Conservation (phyloP, 495 filamentous ascomycete genomes). For the Trichoderma orchidacearum region DNA sequence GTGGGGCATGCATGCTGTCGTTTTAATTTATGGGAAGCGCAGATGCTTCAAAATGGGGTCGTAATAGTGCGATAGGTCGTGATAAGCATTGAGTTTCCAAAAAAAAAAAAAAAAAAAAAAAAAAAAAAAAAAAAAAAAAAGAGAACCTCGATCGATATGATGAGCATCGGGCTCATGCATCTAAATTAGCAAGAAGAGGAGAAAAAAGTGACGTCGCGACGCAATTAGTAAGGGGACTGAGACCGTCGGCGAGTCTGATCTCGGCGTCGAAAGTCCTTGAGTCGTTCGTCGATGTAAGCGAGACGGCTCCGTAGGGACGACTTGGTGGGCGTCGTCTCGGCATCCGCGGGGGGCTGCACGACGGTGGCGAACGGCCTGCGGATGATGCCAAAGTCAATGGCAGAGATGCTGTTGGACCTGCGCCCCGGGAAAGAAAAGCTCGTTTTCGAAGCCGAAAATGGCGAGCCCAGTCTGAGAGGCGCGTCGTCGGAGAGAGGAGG, state of each 20-base stretch:
- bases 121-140: too few relatives aligned
- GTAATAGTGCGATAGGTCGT: too few relatives aligned
- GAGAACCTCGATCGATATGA: too few relatives aligned
- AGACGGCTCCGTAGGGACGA: conserved; percentile 29
- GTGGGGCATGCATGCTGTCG: not conserved
- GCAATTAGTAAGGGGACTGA: conserved; percentile 24
- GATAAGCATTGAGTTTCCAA: too few relatives aligned
- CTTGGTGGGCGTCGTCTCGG: conserved; percentile 11
- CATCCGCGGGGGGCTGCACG: conserved; percentile 17
- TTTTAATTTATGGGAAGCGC: too few relatives aligned
- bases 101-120: too few relatives aligned
- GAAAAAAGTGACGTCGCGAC: conserved; percentile 2
- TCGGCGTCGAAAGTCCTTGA: conserved; percentile 33
- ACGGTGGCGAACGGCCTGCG: conserved; percentile 32
- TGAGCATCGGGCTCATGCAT: too few relatives aligned
- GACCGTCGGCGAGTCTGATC: conserved; percentile 17
- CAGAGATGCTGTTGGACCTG: conserved; percentile 18
- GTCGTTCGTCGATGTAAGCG: conserved; percentile 35
- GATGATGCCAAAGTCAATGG: conserved; percentile 24
- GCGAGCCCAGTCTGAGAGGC: conserved; percentile 35
- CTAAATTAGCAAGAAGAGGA: conserved; percentile 10
- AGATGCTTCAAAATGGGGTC: too few relatives aligned
- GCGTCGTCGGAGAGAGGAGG: conserved; percentile 8
- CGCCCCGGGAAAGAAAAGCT: conserved; percentile 31
- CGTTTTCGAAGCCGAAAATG: conserved; percentile 26